These are phyloP conservation scores for Coemansia sp. DNA, from an alignment of 192 early-diverging fungal species.

Conservation along the genomic window DNA sequence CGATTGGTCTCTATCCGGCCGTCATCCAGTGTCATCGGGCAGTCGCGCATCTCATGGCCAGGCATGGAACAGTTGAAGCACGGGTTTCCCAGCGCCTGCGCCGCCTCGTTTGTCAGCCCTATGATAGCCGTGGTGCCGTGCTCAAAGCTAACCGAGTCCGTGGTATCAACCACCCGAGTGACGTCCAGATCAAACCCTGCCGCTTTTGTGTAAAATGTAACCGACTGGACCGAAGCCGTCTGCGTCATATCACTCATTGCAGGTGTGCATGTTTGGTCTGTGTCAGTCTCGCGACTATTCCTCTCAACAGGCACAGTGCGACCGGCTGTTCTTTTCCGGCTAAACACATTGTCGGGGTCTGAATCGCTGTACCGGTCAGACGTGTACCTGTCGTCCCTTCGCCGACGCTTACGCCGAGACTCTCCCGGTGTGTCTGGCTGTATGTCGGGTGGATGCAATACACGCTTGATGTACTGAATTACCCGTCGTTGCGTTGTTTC, in stretches of 20 bases:
- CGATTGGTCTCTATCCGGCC: slow-evolving; percentile 33
- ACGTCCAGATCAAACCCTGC: slow-evolving; percentile 40
- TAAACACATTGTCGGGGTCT: neutral
- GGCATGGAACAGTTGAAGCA: slow-evolving; percentile 52
- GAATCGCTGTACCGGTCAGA: slow-evolving; percentile 1
- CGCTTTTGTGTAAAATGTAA: slow-evolving; percentile 22
- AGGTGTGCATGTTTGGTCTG: neutral
- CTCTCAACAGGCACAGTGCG: neutral
- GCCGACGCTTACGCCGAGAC: slow-evolving; percentile 36
- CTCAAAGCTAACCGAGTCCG: slow-evolving; percentile 16
- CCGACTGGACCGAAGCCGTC: neutral
- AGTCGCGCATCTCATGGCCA: slow-evolving; percentile 40
- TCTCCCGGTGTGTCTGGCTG: neutral
- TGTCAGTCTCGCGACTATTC: too few species aligned
- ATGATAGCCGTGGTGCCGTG: slow-evolving; percentile 27
- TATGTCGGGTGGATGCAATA: slow-evolving; percentile 2
- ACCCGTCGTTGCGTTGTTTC: slow-evolving; percentile 18
- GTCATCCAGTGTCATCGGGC: slow-evolving; percentile 33
- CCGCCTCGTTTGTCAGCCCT: slow-evolving; percentile 18
- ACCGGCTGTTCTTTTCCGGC: neutral
- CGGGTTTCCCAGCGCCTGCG: slow-evolving; percentile 32
- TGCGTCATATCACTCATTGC: neutral
- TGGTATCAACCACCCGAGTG: slow-evolving; percentile 11
- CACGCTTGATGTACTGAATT: slow-evolving; percentile 23
- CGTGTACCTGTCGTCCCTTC: slow-evolving; percentile 9